These are phyloP conservation scores for Allium fistulosum DNA, from an alignment of 106 monocot genomes.

Conservation along the genomic window DNA sequence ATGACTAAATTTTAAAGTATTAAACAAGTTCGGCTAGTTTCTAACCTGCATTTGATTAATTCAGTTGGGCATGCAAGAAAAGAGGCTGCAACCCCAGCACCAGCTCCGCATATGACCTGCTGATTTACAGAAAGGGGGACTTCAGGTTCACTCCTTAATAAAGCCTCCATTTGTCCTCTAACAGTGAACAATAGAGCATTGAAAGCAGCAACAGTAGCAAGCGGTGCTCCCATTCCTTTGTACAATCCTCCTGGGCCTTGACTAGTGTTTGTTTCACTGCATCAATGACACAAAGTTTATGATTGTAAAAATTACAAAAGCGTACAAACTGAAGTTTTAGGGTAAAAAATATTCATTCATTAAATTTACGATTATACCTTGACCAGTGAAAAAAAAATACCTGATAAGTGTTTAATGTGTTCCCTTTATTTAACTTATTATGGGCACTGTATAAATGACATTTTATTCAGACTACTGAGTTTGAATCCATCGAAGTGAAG, in stretches of 20 bases:
- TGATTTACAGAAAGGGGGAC: slow-evolving; percentile 63
- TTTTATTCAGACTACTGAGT: too few species aligned
- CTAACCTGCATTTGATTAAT: slow-evolving; percentile 87
- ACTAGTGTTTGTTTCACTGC: slow-evolving; percentile 81
- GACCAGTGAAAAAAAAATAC: too few species aligned
- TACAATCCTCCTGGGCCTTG: slow-evolving; percentile 83
- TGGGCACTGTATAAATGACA: too few species aligned
- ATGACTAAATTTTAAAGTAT: not conserved
- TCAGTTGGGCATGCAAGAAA: slow-evolving; percentile 92
- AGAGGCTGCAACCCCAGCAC: slow-evolving; percentile 83
- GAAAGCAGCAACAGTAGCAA: slow-evolving; percentile 94
- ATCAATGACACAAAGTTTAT: slow-evolving; percentile 50
- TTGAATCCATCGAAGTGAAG: too few species aligned
- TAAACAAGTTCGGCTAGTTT: not conserved
- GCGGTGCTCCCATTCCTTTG: slow-evolving; percentile 97
- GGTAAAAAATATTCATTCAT: too few species aligned
- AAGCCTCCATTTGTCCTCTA: slow-evolving; percentile 85
- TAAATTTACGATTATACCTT: too few species aligned
- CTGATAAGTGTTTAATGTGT: too few species aligned
- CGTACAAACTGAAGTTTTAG: too few species aligned
- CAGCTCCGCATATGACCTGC: slow-evolving; percentile 77
- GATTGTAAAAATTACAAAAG: too few species aligned
- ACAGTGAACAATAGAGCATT: slow-evolving; percentile 91
- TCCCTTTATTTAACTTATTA: too few species aligned
- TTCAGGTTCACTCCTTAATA: slow-evolving; percentile 68